Percentiles rank a stretch among this genome's conserved stretches.
Evolutionary conservation across 1,284 basidiomycete genomes (phyloP).

Genomic region (Pseudozyma flocculosa): DNA sequence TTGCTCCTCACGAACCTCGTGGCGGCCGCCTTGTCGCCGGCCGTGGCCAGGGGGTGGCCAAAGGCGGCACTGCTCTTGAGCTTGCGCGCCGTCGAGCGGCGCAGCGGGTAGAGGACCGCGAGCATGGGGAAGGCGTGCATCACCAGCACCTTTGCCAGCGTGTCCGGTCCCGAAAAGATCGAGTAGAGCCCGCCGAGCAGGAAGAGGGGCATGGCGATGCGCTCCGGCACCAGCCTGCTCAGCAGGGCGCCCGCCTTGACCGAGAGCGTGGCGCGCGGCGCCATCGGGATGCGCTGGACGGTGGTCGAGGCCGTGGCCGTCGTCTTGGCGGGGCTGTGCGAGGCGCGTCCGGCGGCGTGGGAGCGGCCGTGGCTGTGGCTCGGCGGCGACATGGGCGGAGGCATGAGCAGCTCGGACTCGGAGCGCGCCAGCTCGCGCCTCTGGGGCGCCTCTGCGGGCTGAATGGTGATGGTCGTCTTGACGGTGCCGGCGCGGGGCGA

Average conservation of each 20-base stretch:
- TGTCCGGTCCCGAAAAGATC: conserved; percentile 64
- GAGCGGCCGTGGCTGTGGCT: no score
- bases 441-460: background rate
- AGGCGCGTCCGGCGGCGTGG: no score
- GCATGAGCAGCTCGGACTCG: background rate
- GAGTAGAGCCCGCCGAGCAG: conserved; percentile 64
- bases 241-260: background rate
- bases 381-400: background rate
- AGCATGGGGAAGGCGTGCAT: conserved; percentile 68
- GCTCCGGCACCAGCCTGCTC: conserved; percentile 20
- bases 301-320: conserved; percentile 6
- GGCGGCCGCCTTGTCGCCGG: conserved; percentile 3
- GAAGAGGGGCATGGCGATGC: conserved; percentile 45
- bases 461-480: background rate
- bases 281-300: conserved; percentile 11
- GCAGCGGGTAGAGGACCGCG: conserved; percentile 61
- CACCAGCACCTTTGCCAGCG: conserved; percentile 65
- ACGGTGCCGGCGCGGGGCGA: conserved; percentile 16
- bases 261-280: conserved; percentile 3
- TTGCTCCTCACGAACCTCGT: conserved; percentile 9
- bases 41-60: background rate
- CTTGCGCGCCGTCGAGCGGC: background rate
- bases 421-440: background rate
- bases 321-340: background rate
- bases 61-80: background rate